These are phyloP conservation scores for Epichloe sp. DNA, from an alignment of 2,329 filamentous ascomycete species.

Conservation along the genomic window DNA sequence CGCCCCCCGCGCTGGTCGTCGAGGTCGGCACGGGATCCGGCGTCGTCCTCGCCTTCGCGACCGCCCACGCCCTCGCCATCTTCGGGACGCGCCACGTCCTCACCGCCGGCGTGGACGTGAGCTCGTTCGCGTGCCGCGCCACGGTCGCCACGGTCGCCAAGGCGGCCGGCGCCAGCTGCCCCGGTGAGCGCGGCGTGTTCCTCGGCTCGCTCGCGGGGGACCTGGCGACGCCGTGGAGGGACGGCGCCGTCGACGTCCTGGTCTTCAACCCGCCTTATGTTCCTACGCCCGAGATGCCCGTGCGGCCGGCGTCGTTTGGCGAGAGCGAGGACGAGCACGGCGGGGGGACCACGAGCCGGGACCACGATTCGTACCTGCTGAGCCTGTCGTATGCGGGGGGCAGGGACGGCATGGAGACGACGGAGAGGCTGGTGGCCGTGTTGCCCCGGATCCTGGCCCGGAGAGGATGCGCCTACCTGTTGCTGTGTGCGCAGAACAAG, in stretches of 20 bases:
- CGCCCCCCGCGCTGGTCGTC: conserved; percentile 50
- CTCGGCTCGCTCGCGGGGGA: conserved; percentile 57
- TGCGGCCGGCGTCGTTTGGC: conserved; percentile 23
- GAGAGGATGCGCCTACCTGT: conserved; percentile 72
- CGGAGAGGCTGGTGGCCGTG: conserved; percentile 59
- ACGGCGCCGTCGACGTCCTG: conserved; percentile 58
- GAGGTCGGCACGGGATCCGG: conserved; percentile 89
- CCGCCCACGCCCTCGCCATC: conserved; percentile 58
- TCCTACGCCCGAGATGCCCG: conserved; percentile 64
- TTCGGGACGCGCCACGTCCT: conserved; percentile 61
- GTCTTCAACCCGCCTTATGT: conserved; percentile 98
- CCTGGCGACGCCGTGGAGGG: conserved; percentile 47
- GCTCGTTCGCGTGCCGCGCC: conserved; percentile 67
- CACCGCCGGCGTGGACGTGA: conserved; percentile 71
- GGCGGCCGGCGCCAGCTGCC: conserved; percentile 21
- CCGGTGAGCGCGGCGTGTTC: conserved; percentile 34
- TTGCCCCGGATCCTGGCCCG: conserved; percentile 50
- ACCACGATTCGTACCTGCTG: conserved; percentile 71
- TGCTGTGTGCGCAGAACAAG: conserved; percentile 84
- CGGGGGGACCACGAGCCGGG: conserved; percentile 38
- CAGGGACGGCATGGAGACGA: conserved; percentile 85
- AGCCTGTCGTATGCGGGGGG: conserved; percentile 84
- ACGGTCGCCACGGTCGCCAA: conserved; percentile 55
- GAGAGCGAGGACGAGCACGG: conserved; percentile 1
- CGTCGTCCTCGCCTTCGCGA: conserved; percentile 79